Base-by-base conservation (phyloP, 495 filamentous ascomycete genomes). In the Collariella sp. region DNA sequence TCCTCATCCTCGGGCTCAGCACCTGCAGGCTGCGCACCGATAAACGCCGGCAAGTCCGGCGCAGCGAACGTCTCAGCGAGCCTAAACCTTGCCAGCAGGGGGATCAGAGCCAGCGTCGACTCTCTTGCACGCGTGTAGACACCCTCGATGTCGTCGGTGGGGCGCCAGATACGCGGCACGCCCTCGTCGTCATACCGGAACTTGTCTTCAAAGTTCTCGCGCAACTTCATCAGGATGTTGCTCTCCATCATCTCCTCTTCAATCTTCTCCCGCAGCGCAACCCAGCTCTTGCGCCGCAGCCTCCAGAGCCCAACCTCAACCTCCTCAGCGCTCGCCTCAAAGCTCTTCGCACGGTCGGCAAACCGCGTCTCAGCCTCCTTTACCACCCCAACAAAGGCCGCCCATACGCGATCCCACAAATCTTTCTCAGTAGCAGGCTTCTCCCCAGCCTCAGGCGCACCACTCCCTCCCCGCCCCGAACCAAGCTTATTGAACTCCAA, bases 161-260 rank as follows among this genome's bases (percentile, higher is more conserved):
- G 93, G 19, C 94, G 85, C 93, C 93, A 98, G 63, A 98, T 95
- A 35, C 93, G 78, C 5, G 93, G 93, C 3, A 98, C 94, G 34
- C 94, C 94, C 13, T 82, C 83, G 44, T 95, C 91, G 58, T 98
- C 94, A 62, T 98, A 98, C 52, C 93, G 87, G 79, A 98, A 98
- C 66, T 94, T 95, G 71, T 98, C 93, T 63, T 98, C 93, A 59
- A 98, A 98, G 70, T 96, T 97, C 72, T 98, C 93, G 7, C 93
- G 84, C 26, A 98, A 79, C 70, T 98, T 98, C 54, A 98, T 79
- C 7, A 98, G 72, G 48, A 98, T 79, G 65, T 97, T 98, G 53
- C 91, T 91, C 70, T 97, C 93, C 79, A 91, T 91, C 68, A 97
- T 89, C 68, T 98, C 93, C 67, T 98, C 93, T 19, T 96, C 94